phyloP scores from a whole-genome alignment of 1,284 basidiomycete species.

The Rhodofomes roseus region DNA sequence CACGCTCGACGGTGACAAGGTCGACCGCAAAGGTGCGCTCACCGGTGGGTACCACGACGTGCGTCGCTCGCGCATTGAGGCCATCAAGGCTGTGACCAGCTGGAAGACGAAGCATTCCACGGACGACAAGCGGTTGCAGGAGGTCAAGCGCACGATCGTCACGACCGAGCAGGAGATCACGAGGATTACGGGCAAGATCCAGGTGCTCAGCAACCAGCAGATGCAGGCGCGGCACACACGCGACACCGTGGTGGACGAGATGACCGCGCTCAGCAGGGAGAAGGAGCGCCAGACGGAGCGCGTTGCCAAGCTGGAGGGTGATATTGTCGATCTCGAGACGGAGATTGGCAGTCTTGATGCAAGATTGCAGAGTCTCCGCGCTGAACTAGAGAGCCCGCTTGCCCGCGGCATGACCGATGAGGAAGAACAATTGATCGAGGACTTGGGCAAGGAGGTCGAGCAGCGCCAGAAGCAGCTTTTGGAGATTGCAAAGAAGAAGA shows the following conservation, averaged over 20 bases:
- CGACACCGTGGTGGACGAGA: slow-evolving; percentile 66
- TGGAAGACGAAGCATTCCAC: slow-evolving; percentile 77
- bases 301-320: slow-evolving; percentile 62
- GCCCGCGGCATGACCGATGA: slow-evolving; percentile 68
- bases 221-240: slow-evolving; percentile 69
- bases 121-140: slow-evolving; percentile 62
- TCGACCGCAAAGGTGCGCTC: slow-evolving; percentile 93
- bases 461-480: slow-evolving; percentile 66
- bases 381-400: slow-evolving; percentile 78
- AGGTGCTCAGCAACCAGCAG: slow-evolving; percentile 69
- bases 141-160: slow-evolving; percentile 71
- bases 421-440: slow-evolving; percentile 70
- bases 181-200: slow-evolving; percentile 68
- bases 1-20: slow-evolving; percentile 96
- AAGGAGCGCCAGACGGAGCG: slow-evolving; percentile 68
- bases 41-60: slow-evolving; percentile 97
- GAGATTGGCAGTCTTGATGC: slow-evolving; percentile 62
- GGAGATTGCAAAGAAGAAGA: slow-evolving; percentile 66
- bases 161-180: slow-evolving; percentile 89
- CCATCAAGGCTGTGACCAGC: slow-evolving; percentile 72
- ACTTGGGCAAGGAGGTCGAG: slow-evolving; percentile 77
- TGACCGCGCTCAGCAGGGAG: slow-evolving; percentile 60
- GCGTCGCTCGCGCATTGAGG: slow-evolving; percentile 86
- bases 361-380: slow-evolving; percentile 60
- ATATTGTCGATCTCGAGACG: slow-evolving; percentile 68